Conservation (phyloP, 768 basidiomycete species). For the Suillus alpinus region DNA sequence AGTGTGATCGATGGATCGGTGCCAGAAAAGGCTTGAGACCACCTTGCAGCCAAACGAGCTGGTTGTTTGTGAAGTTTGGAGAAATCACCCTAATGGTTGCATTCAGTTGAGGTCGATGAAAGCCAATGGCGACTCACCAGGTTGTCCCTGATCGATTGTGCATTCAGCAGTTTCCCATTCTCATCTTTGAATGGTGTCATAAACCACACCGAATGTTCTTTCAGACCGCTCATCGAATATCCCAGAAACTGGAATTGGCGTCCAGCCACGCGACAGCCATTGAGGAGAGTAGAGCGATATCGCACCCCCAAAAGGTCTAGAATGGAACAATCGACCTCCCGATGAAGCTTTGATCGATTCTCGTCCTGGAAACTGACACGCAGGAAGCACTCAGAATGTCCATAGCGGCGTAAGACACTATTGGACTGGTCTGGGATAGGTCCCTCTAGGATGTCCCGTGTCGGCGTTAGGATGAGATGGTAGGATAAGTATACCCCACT, state of each 20-base stretch:
- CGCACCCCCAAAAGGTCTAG: conserved; percentile 28
- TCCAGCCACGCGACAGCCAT: conserved; percentile 40
- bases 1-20: conserved; percentile 46
- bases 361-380: conserved; percentile 52
- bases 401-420: conserved; percentile 37
- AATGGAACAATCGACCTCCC: conserved; percentile 28
- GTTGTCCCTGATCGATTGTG: conserved; percentile 27
- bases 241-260: conserved; percentile 45
- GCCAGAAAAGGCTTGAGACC: conserved; percentile 53
- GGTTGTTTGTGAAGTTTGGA: conserved; percentile 35
- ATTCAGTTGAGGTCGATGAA: not conserved
- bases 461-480: conserved; percentile 40
- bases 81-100: conserved; percentile 35
- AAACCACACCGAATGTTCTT: conserved; percentile 49
- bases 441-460: conserved; percentile 36
- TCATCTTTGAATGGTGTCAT: conserved; percentile 39
- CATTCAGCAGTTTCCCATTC: conserved; percentile 20
- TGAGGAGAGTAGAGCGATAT: conserved; percentile 31
- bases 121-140: conserved; percentile 23
- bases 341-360: conserved; percentile 33
- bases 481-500: conserved; percentile 30
- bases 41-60: conserved; percentile 47
- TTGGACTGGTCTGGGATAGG: conserved; percentile 38
- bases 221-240: conserved; percentile 52
- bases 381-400: conserved; percentile 40